Base-by-base conservation (phyloP, 1,284 basidiomycete genomes). In the Boletus calvinii region DNA sequence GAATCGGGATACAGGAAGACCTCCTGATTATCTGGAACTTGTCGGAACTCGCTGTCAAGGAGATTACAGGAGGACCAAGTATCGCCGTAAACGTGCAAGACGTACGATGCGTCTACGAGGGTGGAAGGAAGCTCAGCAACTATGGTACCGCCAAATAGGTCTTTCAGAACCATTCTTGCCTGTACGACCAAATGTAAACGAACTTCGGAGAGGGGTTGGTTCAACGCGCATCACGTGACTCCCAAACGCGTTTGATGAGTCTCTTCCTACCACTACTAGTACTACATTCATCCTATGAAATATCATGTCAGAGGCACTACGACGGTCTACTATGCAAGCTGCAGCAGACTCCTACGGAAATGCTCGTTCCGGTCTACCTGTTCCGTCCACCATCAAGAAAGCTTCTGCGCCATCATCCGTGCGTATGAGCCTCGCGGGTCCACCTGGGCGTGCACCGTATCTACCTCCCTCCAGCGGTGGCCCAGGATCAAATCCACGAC, bases 1-100 rank as follows among this genome's bases (percentile, higher is more conserved):
- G 55, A 83, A 85, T 83, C 71, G 2, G 81, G 78, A 46, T 86
- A 86, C 36, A 98, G 71, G 68, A 94, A 90, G 40, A 98, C 95
- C 68, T 99, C 97, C 71, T 99, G 96, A 12, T 84, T 94, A 68
- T 99, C 91, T n/a, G 97, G 96, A 11, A 99, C 80, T 74, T 98
- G 93, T 54, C 96, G 92, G 2, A 97, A 59, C 58, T 88, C 80
- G 55, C 95, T 98, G 69, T 37, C 18, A 39, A 39, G 7, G 22
- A 15, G 10, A 36, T 54, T 32, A 47, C 4, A 9, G 36, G 41
- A 9, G 36, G 41, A 42, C 20, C 35, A 32, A 30, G 32, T 11
- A 40, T 24, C 22, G 12, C 31, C 20, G 44, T 15, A 11, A 50
- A 43, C 17, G 36, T 57, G 37, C 54, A 49, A 15, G 29, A 75